Evolutionary conservation across 352 stramenopile genomes (phyloP).

Genomic region (Globisporangium camurandrum): DNA sequence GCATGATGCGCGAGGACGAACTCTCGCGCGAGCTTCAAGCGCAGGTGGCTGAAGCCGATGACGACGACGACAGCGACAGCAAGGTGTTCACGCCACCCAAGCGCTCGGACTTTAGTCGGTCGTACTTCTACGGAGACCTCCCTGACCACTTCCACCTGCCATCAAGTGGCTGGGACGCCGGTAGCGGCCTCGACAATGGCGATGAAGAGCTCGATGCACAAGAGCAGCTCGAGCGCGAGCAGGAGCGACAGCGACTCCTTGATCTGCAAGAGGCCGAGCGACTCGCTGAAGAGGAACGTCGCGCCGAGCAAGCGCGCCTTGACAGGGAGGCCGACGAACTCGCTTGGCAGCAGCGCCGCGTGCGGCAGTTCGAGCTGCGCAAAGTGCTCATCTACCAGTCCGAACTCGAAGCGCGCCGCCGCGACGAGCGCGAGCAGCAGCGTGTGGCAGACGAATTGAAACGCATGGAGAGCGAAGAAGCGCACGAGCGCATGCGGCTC

Average conservation of each 20-base stretch:
- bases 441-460: constrained; percentile 11
- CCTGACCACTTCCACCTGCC: constrained; percentile 33
- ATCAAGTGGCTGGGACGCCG: constrained; percentile 35
- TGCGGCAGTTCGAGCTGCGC: constrained; percentile 46
- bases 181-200: constrained; percentile 60
- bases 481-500: constrained; percentile 18
- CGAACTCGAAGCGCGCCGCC: constrained; percentile 37
- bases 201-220: constrained; percentile 72
- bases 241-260: constrained; percentile 43
- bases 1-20: constrained; percentile 28
- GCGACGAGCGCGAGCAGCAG: constrained; percentile 21
- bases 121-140: constrained; percentile 68
- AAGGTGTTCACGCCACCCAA: constrained; percentile 33
- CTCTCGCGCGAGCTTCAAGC: constrained; percentile 23
- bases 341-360: constrained; percentile 32
- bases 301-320: constrained; percentile 35
- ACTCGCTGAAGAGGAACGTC: constrained; percentile 40
- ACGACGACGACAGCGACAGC: constrained; percentile 47
- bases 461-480: constrained; percentile 35
- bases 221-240: constrained; percentile 49
- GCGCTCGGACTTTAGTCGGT: constrained; percentile 56
- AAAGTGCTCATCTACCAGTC: constrained; percentile 49
- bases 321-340: constrained; percentile 66
- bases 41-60: constrained; percentile 20
- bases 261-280: constrained; percentile 56